These are phyloP conservation scores for Aspergillus arachidicola DNA, from an alignment of 2,329 filamentous ascomycete species.

Conservation along the genomic window DNA sequence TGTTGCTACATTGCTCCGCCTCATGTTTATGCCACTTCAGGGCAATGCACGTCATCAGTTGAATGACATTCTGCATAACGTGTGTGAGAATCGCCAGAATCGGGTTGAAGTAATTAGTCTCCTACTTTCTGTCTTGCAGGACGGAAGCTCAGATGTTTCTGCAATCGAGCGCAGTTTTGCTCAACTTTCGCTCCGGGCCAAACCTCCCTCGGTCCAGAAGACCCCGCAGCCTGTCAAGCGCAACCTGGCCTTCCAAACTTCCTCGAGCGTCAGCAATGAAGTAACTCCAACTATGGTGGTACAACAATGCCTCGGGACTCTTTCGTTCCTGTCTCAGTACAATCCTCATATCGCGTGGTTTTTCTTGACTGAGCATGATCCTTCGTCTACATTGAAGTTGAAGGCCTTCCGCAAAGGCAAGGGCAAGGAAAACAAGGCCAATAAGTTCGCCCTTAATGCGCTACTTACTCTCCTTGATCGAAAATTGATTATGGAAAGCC, in stretches of 20 bases:
- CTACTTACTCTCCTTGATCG: constrained; percentile 85
- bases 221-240: constrained; percentile 81
- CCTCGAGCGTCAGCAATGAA: constrained; percentile 69
- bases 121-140: constrained; percentile 88
- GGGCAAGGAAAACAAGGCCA: constrained; percentile 77
- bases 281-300: constrained; percentile 93
- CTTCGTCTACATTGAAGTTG: constrained; percentile 74
- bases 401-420: constrained; percentile 82
- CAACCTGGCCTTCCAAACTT: constrained; percentile 64
- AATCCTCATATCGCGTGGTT: constrained; percentile 87
- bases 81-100: constrained; percentile 96
- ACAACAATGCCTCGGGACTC: constrained; percentile 86
- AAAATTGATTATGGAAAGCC: constrained; percentile 95
- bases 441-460: constrained; percentile 90
- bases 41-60: constrained; percentile 82
- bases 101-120: constrained; percentile 91
- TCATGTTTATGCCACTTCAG: constrained; percentile 96
- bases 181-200: constrained; percentile 87
- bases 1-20: constrained; percentile 90
- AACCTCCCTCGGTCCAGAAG: constrained; percentile 75
- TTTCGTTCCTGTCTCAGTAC: constrained; percentile 80
- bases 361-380: constrained; percentile 93
- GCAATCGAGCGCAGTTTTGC: constrained; percentile 95
- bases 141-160: constrained; percentile 88
- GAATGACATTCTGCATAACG: constrained; percentile 83